These are phyloP conservation scores for Lactarius indigo DNA, from an alignment of 768 basidiomycete genomes.

Conservation along the genomic window DNA sequence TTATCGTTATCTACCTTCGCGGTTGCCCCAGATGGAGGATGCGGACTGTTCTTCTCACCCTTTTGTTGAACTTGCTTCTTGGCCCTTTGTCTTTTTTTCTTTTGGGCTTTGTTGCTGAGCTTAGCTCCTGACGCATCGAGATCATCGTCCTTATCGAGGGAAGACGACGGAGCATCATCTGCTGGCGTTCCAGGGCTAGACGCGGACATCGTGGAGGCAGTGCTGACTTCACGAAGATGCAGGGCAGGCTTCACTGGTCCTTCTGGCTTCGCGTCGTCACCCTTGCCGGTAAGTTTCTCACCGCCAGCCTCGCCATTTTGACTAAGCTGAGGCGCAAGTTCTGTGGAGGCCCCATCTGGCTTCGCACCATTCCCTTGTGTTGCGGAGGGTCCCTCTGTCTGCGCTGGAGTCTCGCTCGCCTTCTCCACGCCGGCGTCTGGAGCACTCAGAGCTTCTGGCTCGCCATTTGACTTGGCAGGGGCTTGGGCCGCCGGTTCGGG, in stretches of 20 bases:
- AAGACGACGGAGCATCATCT: conserved; percentile 8
- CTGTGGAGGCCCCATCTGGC: neutral
- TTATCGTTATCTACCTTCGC: conserved; percentile 17
- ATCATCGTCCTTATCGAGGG: neutral
- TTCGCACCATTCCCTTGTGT: neutral
- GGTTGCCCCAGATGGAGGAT: neutral
- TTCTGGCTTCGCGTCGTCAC: neutral
- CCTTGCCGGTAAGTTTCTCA: neutral
- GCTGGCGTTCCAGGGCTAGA: conserved; percentile 6
- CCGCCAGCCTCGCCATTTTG: neutral
- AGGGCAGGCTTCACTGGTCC: neutral
- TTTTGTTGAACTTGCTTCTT: conserved; percentile 1
- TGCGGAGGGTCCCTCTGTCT: neutral
- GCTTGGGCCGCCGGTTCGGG: neutral
- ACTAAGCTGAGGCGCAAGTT: neutral
- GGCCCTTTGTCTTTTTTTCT: neutral
- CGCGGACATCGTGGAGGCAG: conserved; percentile 10
- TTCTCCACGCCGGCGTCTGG: neutral
- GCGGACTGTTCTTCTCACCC: conserved; percentile 22
- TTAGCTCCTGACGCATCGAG: neutral
- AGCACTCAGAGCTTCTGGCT: neutral
- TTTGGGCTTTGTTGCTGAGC: rapidly evolving
- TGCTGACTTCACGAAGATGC: conserved; percentile 6
- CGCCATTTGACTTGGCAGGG: neutral
- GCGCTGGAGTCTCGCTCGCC: neutral